These are phyloP conservation scores for Graphiopsis chlorocephala DNA, from an alignment of 2,329 filamentous ascomycete species.

Conservation along the genomic window DNA sequence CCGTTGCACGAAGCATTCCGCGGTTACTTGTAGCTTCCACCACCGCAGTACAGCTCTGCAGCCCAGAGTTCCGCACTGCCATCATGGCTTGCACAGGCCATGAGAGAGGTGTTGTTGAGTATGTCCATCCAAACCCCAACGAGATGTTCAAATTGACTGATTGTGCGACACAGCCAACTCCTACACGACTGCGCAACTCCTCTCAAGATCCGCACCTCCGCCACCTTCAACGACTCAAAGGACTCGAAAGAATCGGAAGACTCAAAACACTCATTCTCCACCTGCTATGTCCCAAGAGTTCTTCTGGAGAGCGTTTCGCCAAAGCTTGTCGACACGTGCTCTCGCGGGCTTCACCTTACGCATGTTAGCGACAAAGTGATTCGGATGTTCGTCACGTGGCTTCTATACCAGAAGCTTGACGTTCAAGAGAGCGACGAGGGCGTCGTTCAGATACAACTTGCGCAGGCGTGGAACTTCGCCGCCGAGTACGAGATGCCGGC, in stretches of 20 bases:
- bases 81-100: neutral
- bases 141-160: neutral
- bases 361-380: neutral
- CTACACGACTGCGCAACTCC: neutral
- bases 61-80: neutral
- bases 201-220: neutral
- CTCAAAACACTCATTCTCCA: neutral
- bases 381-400: neutral
- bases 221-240: neutral
- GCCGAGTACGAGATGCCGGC: neutral
- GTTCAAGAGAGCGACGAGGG: neutral
- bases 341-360: neutral
- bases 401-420: neutral
- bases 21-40: no score
- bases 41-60: no score
- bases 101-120: neutral
- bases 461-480: neutral
- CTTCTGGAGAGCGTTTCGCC: neutral
- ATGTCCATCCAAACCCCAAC: neutral
- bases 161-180: neutral
- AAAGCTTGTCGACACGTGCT: neutral
- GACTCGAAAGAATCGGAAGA: neutral
- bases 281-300: neutral
- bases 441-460: neutral
- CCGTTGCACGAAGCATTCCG: no score